These are phyloP conservation scores for Aspergillus carlsbadensis DNA, from an alignment of 495 filamentous ascomycete genomes.

Conservation along the genomic window DNA sequence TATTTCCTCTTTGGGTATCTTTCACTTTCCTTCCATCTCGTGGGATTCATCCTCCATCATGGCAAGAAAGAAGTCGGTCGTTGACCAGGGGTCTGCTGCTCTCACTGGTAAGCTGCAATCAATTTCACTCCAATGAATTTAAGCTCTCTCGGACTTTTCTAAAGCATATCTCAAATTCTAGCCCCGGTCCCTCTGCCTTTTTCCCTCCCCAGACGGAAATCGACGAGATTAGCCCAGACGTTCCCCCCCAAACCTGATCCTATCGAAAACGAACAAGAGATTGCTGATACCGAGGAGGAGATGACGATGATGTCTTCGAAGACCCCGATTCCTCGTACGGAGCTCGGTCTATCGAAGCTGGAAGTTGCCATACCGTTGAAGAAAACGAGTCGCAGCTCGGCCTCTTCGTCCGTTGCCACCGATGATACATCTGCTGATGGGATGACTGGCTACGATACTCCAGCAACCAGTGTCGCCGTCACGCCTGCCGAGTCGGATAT, in stretches of 20 bases:
- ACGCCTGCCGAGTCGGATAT: constrained; percentile 51
- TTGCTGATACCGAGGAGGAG: background rate
- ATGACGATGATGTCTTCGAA: background rate
- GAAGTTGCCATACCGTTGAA: constrained; percentile 45
- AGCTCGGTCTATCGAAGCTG: constrained; percentile 6
- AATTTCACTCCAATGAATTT: background rate
- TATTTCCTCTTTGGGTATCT: background rate
- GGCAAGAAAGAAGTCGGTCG: constrained; percentile 11
- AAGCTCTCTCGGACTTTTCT: background rate
- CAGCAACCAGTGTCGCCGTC: constrained; percentile 68
- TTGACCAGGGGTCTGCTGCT: constrained; percentile 4
- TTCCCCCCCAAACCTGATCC: constrained; percentile 12
- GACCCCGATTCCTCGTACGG: background rate
- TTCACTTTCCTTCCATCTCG: background rate
- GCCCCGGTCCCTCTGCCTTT: background rate
- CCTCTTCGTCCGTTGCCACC: constrained; percentile 31
- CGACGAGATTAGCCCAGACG: constrained; percentile 26
- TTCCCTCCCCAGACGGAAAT: constrained; percentile 22
- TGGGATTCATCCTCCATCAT: background rate
- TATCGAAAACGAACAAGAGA: constrained; percentile 1
- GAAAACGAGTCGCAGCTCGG: constrained; percentile 22
- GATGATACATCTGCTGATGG: constrained; percentile 39
- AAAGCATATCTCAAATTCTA: background rate
- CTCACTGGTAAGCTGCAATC: constrained; percentile 12
- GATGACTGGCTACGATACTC: constrained; percentile 67